Evolutionary conservation across 202 grass and related monocot genomes (phyloP).

Genomic region (Miscanthus sacchariflorus): DNA sequence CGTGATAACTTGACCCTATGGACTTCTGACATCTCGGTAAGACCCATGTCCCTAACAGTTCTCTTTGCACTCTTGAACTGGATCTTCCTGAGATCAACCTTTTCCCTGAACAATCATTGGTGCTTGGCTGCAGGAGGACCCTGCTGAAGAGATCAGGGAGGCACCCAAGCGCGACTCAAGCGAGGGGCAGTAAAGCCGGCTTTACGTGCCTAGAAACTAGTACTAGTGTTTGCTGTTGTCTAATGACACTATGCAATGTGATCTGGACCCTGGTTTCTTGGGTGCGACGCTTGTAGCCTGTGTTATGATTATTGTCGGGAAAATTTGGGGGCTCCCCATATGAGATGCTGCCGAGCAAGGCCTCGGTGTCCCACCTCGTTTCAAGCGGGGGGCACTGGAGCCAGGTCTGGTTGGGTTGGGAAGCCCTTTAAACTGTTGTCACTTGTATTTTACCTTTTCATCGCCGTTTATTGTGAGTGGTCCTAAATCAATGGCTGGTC

Average conservation of each 20-base stretch:
- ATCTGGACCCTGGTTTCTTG: constrained; percentile 56
- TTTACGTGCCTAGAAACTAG: constrained; percentile 57
- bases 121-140: constrained; percentile 68
- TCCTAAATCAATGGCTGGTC: constrained; percentile 27
- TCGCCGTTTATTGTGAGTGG: constrained; percentile 32
- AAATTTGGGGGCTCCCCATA: constrained; percentile 33
- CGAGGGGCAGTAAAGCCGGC: constrained; percentile 64
- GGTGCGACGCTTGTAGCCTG: constrained; percentile 16
- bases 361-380: not conserved
- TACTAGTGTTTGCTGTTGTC: constrained; percentile 55
- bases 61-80: not conserved
- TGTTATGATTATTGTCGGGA: constrained; percentile 50
- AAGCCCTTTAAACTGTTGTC: constrained; percentile 32
- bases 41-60: not conserved
- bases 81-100: not conserved
- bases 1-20: constrained; percentile 86
- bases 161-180: constrained; percentile 57
- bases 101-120: not conserved
- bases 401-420: not conserved
- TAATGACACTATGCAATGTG: constrained; percentile 51
- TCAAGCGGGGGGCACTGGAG: not conserved
- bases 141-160: constrained; percentile 76
- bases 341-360: constrained; percentile 37
- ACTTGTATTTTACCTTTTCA: constrained; percentile 41
- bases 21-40: constrained; percentile 84